Evolutionary conservation across 371 early-diverging fungal genomes (phyloP), one percentile per base, ranked within the genome.

Genomic region (Mucor irregularis): DNA sequence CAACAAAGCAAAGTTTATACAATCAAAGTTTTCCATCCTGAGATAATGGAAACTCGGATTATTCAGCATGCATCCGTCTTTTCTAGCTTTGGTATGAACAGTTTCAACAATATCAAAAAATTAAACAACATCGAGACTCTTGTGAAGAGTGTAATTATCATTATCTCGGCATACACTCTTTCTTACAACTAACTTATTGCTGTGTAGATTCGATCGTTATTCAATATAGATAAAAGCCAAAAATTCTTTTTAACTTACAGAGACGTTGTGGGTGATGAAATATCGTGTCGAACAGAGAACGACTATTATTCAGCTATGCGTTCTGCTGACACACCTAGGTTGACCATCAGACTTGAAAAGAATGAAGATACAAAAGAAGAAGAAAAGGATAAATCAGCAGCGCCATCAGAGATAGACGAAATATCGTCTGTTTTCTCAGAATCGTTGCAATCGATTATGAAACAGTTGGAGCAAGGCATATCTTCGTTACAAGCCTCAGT

Each of bases 391-490:
- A n/a, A n/a, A n/a, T 17, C 51, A 35, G 26, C 35, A 34, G 34
- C 30, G n/a, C n/a, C n/a, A n/a, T n/a, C n/a, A 11, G 30, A 35
- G 26, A 24, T 14, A 19, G 14, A 7, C 14, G 16, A 26, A 13
- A n/a, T n/a, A n/a, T 17, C 51, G 28, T 17, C 35, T 31, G 34
- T 24, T 25, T 33, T 56, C 31, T 29, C 37, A 7, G 58, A 51
- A 30, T 51, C 58, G 1, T 16, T 61, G 19, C 51, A 55, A 46
- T 22, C 56, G 0, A 44, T 61, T 6, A 49, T 61, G 31, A 61
- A 56, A 34, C 30, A 61, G 28, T 29, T 61, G 34, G 62, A 61
- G n/a, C 42, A 39, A 30, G 56, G 56, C 21, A 55, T 61, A 5
- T 19, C 34, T 7, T 30, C 29, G 2, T 31, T 61, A 2, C 62